Conservation (phyloP, 805 yeast species). For the Spathaspora arborariae region DNA sequence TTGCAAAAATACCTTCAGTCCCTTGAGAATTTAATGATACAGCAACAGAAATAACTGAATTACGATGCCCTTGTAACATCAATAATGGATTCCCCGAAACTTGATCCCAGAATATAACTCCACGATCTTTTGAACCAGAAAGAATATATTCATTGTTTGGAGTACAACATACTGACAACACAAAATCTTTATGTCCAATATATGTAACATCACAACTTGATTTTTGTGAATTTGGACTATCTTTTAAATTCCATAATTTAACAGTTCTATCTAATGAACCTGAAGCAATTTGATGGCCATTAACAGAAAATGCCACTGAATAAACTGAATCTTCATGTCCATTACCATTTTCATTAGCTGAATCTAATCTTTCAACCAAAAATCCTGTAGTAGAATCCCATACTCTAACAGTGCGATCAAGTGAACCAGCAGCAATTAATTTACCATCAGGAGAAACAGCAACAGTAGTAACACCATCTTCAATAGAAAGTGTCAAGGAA, state of each 20-base stretch:
- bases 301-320: conserved; percentile 88
- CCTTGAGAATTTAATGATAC: conserved; percentile 78
- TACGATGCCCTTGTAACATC: conserved; percentile 95
- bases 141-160: conserved; percentile 89
- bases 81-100: conserved; percentile 84
- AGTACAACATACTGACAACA: conserved; percentile 87
- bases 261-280: conserved; percentile 96
- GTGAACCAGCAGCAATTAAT: conserved; percentile 92
- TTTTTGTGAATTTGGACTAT: conserved; percentile 30
- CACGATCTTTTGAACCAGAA: conserved; percentile 95
- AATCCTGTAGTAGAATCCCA: conserved; percentile 95
- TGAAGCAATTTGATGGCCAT: conserved; percentile 87
- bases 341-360: conserved; percentile 81
- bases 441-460: conserved; percentile 95
- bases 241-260: conserved; percentile 89
- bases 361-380: conserved; percentile 86
- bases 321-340: conserved; percentile 97
- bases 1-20: conserved; percentile 83
- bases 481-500: conserved; percentile 81
- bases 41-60: conserved; percentile 91
- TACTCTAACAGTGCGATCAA: conserved; percentile 92
- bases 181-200: conserved; percentile 95
- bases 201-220: conserved; percentile 85
- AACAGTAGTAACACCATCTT: conserved; percentile 97
- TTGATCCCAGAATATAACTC: conserved; percentile 96